Evolutionary conservation across 2,329 filamentous ascomycete species (phyloP), one percentile per base, ranked within the genome.

Genomic region (Seiridium unicorne): DNA sequence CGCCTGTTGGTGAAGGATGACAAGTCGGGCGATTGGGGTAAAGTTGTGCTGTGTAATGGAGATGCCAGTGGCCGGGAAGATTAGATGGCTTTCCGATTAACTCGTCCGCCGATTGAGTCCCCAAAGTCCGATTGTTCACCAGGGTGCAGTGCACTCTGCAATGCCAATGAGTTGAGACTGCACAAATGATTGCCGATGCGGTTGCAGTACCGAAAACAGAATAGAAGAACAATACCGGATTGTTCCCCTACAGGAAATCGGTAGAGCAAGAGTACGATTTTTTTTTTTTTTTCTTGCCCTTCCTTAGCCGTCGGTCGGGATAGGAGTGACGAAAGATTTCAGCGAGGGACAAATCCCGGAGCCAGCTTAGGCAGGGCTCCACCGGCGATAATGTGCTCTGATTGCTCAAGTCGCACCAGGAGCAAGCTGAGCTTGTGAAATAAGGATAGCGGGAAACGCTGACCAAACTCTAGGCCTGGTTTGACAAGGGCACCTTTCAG

Each of bases 291-390:
- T 26, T 26, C 18, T 26, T 26, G 18, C 18, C 18, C 18, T 26
- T 26, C 18, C 18, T 26, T 26, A 26, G 18, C 18, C 18, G 18
- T 26, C 18, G 18, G 18, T 26, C 34, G 38, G 40, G 44, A 57
- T 35, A 57, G 40, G 54, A 47, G 54, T 47, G 54, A 57, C 54
- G 44, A 57, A 57, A 47, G 26, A 49, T 49, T 58, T 51, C 44
- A 58, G 55, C 44, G 55, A 58, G 46, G 13, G 55, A 26, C 32
- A 11, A 42, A 18, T 46, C 18, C 35, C 36, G 38, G 32, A 48
- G 31, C 26, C 13, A n/a, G n/a, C 35, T 51, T 51, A 31, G 31
- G 31, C 46, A 9, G 9, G 49, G 49, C 6, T 35, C 51, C 51
- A 55, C 51, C 26, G 11, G 11, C 18, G 49, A 53, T 53, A 53